Conservation (phyloP, 2,329 filamentous ascomycete genomes). For the Nigrospora sphaerica region DNA sequence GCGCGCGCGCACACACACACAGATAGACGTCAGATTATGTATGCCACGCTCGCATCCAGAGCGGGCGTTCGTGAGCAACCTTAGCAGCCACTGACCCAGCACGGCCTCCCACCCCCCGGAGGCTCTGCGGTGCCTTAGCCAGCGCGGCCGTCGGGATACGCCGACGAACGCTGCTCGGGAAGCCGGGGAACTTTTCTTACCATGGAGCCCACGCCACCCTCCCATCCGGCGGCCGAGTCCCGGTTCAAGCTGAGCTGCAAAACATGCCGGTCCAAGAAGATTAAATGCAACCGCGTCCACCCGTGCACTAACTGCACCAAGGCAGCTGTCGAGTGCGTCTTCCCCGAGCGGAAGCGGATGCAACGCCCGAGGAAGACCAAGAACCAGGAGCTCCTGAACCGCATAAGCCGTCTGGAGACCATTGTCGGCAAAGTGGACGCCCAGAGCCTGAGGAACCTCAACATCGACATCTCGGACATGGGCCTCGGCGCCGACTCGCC, state of each 20-base stretch:
- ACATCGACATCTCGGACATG: conserved; percentile 2
- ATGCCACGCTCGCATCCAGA: no score
- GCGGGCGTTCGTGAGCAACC: no score
- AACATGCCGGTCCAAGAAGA: conserved; percentile 56
- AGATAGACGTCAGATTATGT: no score
- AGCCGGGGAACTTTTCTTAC: background rate
- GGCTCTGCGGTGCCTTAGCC: no score
- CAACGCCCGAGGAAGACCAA: conserved; percentile 31
- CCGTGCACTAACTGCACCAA: conserved; percentile 49
- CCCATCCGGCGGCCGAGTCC: background rate
- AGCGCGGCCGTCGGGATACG: no score
- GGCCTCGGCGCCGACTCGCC: background rate
- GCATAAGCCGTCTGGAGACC: conserved; percentile 34
- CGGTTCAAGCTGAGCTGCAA: conserved; percentile 39
- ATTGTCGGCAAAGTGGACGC: conserved; percentile 37
- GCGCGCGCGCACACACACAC: no score
- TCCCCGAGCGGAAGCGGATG: conserved; percentile 35
- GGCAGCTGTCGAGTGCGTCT: conserved; percentile 37
- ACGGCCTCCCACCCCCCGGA: no score
- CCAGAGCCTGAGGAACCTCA: conserved; percentile 9
- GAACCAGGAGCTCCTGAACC: conserved; percentile 35
- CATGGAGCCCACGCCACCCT: background rate
- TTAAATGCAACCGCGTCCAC: conserved; percentile 50
- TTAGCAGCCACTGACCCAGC: no score
- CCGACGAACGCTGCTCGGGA: no score